phyloP scores from a whole-genome alignment of 1,284 basidiomycete species.

The Ustilago loliicola region DNA sequence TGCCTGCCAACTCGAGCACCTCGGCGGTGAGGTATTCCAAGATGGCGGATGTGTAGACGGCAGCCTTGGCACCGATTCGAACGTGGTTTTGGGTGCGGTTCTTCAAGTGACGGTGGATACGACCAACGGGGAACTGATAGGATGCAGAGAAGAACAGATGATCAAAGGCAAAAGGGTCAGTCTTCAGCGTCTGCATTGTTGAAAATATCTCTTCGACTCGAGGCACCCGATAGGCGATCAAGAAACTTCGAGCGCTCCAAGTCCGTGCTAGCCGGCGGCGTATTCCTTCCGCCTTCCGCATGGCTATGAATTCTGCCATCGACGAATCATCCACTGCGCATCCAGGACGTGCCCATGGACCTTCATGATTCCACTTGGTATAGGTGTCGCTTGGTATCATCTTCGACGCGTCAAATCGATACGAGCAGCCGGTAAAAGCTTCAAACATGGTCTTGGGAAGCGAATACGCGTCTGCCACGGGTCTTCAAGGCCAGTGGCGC shows the following conservation, averaged over 20 bases:
- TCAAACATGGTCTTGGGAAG: background rate
- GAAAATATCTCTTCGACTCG: background rate
- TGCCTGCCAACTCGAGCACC: conserved; percentile 92
- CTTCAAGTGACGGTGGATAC: conserved; percentile 95
- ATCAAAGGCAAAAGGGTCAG: conserved; percentile 9
- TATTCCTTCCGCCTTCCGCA: background rate
- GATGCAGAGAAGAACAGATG: background rate
- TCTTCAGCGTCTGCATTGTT: background rate
- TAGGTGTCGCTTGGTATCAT: too few relatives aligned
- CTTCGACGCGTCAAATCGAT: conserved; percentile 11
- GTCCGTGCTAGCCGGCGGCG: too few relatives aligned
- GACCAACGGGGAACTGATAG: conserved; percentile 86
- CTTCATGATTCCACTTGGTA: too few relatives aligned
- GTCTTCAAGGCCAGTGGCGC: conserved; percentile 1
- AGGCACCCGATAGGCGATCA: background rate
- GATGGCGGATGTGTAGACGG: conserved; percentile 91
- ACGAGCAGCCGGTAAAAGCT: too few relatives aligned
- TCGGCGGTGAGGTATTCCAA: conserved; percentile 91
- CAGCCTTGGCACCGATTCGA: conserved; percentile 90
- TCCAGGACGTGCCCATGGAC: background rate
- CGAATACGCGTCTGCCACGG: background rate
- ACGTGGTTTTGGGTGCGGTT: conserved; percentile 92
- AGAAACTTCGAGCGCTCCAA: background rate
- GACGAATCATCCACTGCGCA: background rate
- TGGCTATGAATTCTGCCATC: background rate